Percentiles rank a stretch among this genome's conserved stretches.
phyloP scores from a whole-genome alignment of 2,329 filamentous ascomycete genomes.

The Monascus ruber region DNA sequence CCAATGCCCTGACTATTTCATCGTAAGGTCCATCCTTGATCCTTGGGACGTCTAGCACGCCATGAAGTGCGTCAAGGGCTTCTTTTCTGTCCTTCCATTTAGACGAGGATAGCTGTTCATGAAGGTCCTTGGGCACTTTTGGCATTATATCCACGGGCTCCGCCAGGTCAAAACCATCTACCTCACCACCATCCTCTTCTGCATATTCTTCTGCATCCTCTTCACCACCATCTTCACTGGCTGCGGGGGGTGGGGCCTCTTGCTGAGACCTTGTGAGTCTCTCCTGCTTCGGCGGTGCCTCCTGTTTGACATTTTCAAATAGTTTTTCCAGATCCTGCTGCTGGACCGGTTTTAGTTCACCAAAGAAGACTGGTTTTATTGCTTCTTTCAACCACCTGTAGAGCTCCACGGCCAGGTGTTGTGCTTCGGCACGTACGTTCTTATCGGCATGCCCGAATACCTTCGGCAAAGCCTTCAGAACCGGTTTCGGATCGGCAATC shows the following conservation, averaged over 20 bases:
- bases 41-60: constrained; percentile 66
- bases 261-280: constrained; percentile 81
- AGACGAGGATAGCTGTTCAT: constrained; percentile 71
- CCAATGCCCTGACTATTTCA: constrained; percentile 70
- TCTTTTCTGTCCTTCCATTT: constrained; percentile 99
- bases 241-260: constrained; percentile 48
- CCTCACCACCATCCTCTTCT: constrained; percentile 52
- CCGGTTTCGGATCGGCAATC: constrained; percentile 80
- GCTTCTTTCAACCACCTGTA: constrained; percentile 96
- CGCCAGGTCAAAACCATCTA: constrained; percentile 70
- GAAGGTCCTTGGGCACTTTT: constrained; percentile 71
- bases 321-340: constrained; percentile 87
- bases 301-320: constrained; percentile 86
- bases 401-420: constrained; percentile 81
- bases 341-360: constrained; percentile 86
- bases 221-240: constrained; percentile 41
- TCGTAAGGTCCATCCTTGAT: constrained; percentile 87
- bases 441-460: constrained; percentile 95
- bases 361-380: constrained; percentile 98
- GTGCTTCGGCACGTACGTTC: constrained; percentile 89
- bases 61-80: constrained; percentile 69
- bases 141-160: constrained; percentile 79
- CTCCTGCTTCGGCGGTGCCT: constrained; percentile 80
- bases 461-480: constrained; percentile 79
- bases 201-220: constrained; percentile 50